Percentiles rank a stretch among this genome's conserved stretches.
Evolutionary conservation across 2,329 filamentous ascomycete genomes (phyloP).

Genomic region (Venturia effusa): DNA sequence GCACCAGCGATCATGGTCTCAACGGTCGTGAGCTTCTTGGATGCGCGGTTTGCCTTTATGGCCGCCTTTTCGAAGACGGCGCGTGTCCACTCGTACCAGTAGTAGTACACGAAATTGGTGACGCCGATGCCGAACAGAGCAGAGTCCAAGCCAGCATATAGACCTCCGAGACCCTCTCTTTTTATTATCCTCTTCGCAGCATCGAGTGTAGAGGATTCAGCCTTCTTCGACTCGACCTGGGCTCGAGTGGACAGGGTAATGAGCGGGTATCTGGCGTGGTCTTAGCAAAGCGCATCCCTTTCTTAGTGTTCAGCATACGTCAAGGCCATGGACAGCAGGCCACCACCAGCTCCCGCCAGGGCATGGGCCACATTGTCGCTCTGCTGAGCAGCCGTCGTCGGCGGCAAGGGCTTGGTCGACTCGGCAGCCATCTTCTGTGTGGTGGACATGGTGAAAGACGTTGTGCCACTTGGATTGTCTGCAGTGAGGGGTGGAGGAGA

Average conservation of each 20-base stretch:
- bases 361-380: conserved; percentile 97
- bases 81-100: conserved; percentile 98
- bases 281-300: not conserved
- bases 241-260: conserved; percentile 96
- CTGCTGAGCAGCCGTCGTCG: conserved; percentile 46
- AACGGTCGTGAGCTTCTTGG: conserved; percentile 74
- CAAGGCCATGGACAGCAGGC: conserved; percentile 87
- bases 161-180: conserved; percentile 76
- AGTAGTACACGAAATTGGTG: conserved; percentile 99
- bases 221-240: conserved; percentile 93
- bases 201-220: conserved; percentile 71
- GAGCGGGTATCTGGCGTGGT: conserved; percentile 63
- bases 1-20: conserved; percentile 95
- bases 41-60: conserved; percentile 57
- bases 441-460: not conserved
- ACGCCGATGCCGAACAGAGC: conserved; percentile 96
- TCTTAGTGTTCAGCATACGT: conserved; percentile 47
- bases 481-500: not conserved
- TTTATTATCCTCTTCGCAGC: conserved; percentile 80
- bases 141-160: conserved; percentile 88
- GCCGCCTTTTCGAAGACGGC: conserved; percentile 72
- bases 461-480: not conserved
- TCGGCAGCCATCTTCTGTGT: not conserved
- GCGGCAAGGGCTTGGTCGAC: conserved; percentile 1
- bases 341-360: conserved; percentile 83